Percentiles rank a stretch among this genome's conserved stretches.
phyloP scores from a whole-genome alignment of 1,284 basidiomycete genomes.

The Papiliotrema fonsecae region DNA sequence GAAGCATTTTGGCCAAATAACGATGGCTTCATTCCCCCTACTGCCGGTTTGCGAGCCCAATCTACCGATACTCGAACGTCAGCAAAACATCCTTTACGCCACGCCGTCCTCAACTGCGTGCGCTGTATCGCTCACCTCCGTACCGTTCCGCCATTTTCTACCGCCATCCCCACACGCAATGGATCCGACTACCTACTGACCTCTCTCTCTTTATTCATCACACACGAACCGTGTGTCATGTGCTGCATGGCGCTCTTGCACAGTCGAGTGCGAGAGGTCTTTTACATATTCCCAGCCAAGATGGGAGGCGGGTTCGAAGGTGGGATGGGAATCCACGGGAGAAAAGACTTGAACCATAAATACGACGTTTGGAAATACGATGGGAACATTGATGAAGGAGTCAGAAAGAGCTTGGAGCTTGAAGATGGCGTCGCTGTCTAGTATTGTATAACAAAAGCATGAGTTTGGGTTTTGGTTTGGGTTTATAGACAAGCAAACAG shows the following conservation, averaged over 20 bases:
- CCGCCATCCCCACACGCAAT: slow-evolving; percentile 50
- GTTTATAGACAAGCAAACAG: too few relatives aligned
- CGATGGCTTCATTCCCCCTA: slow-evolving; percentile 53
- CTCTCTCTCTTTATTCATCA: slow-evolving; percentile 71
- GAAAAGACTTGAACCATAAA: slow-evolving; percentile 77
- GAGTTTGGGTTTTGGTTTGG: too few relatives aligned
- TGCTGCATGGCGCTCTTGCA: slow-evolving; percentile 91
- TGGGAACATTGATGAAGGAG: slow-evolving; percentile 25
- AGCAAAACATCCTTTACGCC: slow-evolving; percentile 68
- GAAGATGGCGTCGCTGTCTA: slow-evolving; percentile 17
- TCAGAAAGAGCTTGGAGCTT: slow-evolving; percentile 17
- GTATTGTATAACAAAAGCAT: too few relatives aligned
- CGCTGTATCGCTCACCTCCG: slow-evolving; percentile 54
- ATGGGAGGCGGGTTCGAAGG: slow-evolving; percentile 49
- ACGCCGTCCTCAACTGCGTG: slow-evolving; percentile 73
- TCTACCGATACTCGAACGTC: slow-evolving; percentile 66
- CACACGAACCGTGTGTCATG: slow-evolving; percentile 94
- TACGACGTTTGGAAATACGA: slow-evolving; percentile 57
- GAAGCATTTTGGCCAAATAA: slow-evolving; percentile 46
- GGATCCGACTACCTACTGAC: slow-evolving; percentile 81
- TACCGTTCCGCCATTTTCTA: slow-evolving; percentile 48
- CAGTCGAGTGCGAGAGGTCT: slow-evolving; percentile 77
- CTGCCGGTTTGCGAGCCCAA: slow-evolving; percentile 40
- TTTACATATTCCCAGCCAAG: slow-evolving; percentile 59
- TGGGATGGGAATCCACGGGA: slow-evolving; percentile 61